These are phyloP conservation scores for Pythium scleroteichum DNA, from an alignment of 352 stramenopile genomes.

Conservation along the genomic window DNA sequence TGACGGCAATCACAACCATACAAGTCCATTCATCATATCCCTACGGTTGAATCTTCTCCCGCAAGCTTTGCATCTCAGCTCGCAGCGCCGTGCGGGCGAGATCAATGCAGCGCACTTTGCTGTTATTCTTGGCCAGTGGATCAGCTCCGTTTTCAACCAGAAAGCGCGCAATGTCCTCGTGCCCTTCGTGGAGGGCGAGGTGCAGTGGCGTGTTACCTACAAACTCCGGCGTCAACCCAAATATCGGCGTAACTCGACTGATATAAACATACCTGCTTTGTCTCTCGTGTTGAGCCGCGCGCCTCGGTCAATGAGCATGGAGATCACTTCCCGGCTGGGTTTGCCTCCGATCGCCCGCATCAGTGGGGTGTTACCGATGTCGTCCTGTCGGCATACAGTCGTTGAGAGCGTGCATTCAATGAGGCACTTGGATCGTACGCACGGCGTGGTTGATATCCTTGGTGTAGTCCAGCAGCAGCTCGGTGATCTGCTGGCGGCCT, in stretches of 20 bases:
- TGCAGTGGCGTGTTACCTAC: slow-evolving; percentile 72
- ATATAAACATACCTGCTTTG: slow-evolving; percentile 31
- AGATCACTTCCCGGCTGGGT: slow-evolving; percentile 59
- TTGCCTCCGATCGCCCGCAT: slow-evolving; percentile 61
- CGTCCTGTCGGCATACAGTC: slow-evolving; percentile 36
- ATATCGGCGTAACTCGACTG: background rate
- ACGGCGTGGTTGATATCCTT: slow-evolving; percentile 63
- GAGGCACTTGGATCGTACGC: slow-evolving; percentile 2
- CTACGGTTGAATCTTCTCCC: slow-evolving; percentile 14
- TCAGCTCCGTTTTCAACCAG: slow-evolving; percentile 62
- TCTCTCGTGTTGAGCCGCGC: slow-evolving; percentile 58
- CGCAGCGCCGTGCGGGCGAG: slow-evolving; percentile 51
- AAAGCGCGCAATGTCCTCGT: slow-evolving; percentile 61
- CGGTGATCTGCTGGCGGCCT: slow-evolving; percentile 66
- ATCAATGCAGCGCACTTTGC: slow-evolving; percentile 55
- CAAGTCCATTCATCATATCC: background rate
- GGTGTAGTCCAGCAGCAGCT: slow-evolving; percentile 71
- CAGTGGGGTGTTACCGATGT: slow-evolving; percentile 60
- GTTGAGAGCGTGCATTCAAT: background rate
- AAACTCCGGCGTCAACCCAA: background rate
- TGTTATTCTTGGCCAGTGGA: slow-evolving; percentile 55
- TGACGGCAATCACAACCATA: background rate
- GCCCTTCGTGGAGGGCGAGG: slow-evolving; percentile 61
- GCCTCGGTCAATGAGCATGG: slow-evolving; percentile 60
- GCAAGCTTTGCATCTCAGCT: slow-evolving; percentile 34